Base-by-base conservation (phyloP, 805 yeast species). In the Tanozyma kutaoensis region DNA sequence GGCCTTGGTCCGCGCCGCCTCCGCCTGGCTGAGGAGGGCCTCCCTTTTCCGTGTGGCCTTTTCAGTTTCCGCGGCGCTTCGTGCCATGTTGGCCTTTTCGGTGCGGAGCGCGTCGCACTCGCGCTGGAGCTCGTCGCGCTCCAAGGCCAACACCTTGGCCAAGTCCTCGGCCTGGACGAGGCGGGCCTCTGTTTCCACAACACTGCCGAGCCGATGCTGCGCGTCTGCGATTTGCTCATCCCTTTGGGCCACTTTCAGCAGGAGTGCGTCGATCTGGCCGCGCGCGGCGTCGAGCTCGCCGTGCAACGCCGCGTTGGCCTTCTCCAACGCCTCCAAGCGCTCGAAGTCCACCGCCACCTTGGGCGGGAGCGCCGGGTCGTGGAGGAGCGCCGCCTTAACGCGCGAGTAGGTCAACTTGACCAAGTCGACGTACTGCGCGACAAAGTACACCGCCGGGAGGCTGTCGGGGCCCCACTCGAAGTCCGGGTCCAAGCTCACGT, bases 381-480 rank as follows among this genome's bases (percentile, higher is more conserved):
- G 77, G 20, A 72, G 73, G 20, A 88, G 52, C 0, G 94, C 76
- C 24, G 73, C 65, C 34, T 66, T 67, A 15, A 91, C 69, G 31
- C 95, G 62, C 7, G 51, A 38, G 34, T 66, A 71, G 40, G 82
- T 78, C 2, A 78, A 91, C 34, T 72, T 73, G 23, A 91, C 54
- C 27, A 85, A 53, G 3, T 55, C 56, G 3, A 80, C 72, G 45
- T 82, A 82, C 3, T 62, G n/a, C n/a, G n/a, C n/a, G n/a, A n/a
- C 17, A 15, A 15, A 15, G 17, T 15, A 15, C 7, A 15, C 17
- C 7, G 17, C 7, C 17, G 17, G 17, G 17, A 15, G 17, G 17
- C 17, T 15, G 17, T 15, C 17, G 17, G 17, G 17, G 7, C 5
- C 7, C 17, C 7, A 5, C 7, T 5, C 17, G 17, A 7, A 7